A percentile compares a stretch with the other conserved stretches of the same genome.
These are phyloP conservation scores for Elongisporangium anandrum DNA, from an alignment of 352 stramenopile species.

Conservation along the genomic window DNA sequence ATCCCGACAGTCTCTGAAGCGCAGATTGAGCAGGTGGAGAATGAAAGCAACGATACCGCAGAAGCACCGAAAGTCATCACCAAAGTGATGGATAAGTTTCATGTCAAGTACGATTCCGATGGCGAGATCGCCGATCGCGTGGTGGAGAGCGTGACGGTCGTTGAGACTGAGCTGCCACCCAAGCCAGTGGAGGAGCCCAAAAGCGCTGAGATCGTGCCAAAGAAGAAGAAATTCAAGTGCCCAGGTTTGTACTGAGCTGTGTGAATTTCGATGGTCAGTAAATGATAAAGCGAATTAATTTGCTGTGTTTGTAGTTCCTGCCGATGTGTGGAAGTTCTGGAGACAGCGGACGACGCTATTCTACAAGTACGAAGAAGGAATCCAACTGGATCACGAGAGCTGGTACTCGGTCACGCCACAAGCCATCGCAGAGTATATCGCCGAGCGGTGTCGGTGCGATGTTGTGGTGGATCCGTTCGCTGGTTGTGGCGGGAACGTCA, in stretches of 20 bases:
- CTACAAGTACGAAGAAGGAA: constrained; percentile 88
- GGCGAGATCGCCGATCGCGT: constrained; percentile 42
- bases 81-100: constrained; percentile 45
- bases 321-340: constrained; percentile 87
- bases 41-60: constrained; percentile 1
- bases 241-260: constrained; percentile 15
- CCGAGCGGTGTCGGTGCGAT: constrained; percentile 69
- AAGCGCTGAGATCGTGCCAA: constrained; percentile 4
- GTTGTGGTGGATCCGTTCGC: constrained; percentile 91
- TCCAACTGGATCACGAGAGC: constrained; percentile 89
- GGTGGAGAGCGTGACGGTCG: constrained; percentile 34
- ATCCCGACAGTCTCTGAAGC: constrained; percentile 6
- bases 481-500: constrained; percentile 91
- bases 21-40: constrained; percentile 19
- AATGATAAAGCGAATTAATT: neutral
- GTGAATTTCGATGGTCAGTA: neutral
- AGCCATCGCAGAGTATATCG: constrained; percentile 85
- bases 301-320: constrained; percentile 16
- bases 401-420: constrained; percentile 94
- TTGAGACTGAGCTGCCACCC: constrained; percentile 3
- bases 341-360: constrained; percentile 86
- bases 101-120: constrained; percentile 63
- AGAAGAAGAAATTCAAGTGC: constrained; percentile 21
- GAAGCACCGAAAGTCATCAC: constrained; percentile 8
- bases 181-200: constrained; percentile 7